These are phyloP conservation scores for Sugiyamaella qingdaonensis DNA, from an alignment of 805 yeast species.

Conservation along the genomic window DNA sequence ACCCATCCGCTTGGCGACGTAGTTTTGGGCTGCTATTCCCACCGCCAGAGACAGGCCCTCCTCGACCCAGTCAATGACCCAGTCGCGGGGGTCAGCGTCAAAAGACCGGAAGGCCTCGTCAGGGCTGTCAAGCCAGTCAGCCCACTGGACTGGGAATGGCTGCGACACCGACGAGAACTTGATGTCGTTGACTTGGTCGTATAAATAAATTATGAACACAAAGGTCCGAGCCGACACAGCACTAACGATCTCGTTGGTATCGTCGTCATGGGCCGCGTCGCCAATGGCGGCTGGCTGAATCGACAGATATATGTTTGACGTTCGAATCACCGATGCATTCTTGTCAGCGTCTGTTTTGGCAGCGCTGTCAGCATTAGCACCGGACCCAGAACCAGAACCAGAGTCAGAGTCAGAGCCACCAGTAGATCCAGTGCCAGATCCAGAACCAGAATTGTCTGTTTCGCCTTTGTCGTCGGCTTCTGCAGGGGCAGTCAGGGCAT, in stretches of 20 bases:
- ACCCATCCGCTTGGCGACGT: constrained; percentile 89
- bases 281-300: constrained; percentile 51
- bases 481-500: not conserved
- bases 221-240: constrained; percentile 48
- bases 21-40: constrained; percentile 86
- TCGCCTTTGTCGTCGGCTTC: not conserved
- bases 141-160: constrained; percentile 87
- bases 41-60: constrained; percentile 74
- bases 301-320: constrained; percentile 65
- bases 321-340: constrained; percentile 23
- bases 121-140: constrained; percentile 72
- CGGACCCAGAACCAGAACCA: constrained; percentile 6
- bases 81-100: constrained; percentile 70
- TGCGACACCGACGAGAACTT: constrained; percentile 76
- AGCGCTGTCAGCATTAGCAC: constrained; percentile 20
- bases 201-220: constrained; percentile 68
- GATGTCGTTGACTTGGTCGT: constrained; percentile 75
- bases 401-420: not conserved
- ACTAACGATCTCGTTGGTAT: constrained; percentile 22
- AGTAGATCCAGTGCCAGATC: not conserved
- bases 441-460: not conserved
- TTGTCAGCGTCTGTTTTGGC: constrained; percentile 14
- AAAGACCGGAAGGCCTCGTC: constrained; percentile 36
- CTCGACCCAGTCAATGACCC: constrained; percentile 77
- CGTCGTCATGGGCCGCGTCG: not conserved